Evolutionary conservation across 2,329 filamentous ascomycete species (phyloP).

Genomic region (Ophiostoma ulmi): DNA sequence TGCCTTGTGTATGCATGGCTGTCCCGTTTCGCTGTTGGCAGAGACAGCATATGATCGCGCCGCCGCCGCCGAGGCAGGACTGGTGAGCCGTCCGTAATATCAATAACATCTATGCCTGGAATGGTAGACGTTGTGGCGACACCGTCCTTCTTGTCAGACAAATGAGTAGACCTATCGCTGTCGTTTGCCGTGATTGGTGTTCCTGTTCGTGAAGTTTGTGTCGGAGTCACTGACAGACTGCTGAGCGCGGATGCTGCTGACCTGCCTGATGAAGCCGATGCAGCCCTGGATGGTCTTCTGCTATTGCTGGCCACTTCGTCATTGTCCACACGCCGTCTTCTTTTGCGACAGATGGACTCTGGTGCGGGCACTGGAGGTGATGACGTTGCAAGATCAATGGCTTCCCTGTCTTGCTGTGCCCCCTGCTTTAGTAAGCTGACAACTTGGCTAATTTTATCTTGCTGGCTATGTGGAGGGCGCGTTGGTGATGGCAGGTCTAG

Average conservation of each 20-base stretch:
- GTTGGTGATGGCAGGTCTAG: not conserved
- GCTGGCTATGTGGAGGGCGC: not conserved
- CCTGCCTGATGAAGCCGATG: constrained; percentile 7
- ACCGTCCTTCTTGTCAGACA: constrained; percentile 15
- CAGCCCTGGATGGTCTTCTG: not conserved
- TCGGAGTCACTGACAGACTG: constrained; percentile 38
- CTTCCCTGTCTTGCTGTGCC: not conserved
- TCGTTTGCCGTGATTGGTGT: constrained; percentile 24
- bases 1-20: not conserved
- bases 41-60: not conserved
- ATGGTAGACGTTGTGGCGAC: not conserved
- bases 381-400: constrained; percentile 7
- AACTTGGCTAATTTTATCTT: not conserved
- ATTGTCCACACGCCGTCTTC: not conserved
- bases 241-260: constrained; percentile 39
- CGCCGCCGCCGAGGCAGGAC: constrained; percentile 15
- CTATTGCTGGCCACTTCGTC: not conserved
- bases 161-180: constrained; percentile 18
- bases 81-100: constrained; percentile 7
- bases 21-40: not conserved
- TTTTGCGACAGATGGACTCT: not conserved
- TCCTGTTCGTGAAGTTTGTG: constrained; percentile 21
- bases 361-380: constrained; percentile 18
- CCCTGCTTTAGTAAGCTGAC: not conserved
- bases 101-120: not conserved